A percentile compares a stretch with the other conserved stretches of the same genome.
Conservation (phyloP, 164 flowering plant species). For the Paratinospora sagittata region DNA sequence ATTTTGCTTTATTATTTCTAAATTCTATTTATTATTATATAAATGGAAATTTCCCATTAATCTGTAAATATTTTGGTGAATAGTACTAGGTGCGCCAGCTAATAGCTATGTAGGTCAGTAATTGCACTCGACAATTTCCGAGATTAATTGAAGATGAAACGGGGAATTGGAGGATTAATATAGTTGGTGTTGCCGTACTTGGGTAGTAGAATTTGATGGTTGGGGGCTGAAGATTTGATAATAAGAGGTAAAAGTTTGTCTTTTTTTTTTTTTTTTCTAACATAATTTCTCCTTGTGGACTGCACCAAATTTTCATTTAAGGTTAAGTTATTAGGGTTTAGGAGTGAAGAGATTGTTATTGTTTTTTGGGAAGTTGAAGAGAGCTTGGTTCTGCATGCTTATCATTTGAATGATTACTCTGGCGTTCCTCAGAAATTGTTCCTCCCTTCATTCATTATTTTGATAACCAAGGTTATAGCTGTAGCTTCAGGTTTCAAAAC, state of each 20-base stretch:
- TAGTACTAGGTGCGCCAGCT: constrained; percentile 21
- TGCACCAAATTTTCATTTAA: background rate
- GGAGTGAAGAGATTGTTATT: background rate
- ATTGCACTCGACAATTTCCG: constrained; percentile 31
- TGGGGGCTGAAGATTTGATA: constrained; percentile 19
- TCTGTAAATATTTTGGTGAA: background rate
- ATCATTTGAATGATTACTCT: constrained; percentile 60
- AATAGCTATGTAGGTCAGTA: constrained; percentile 16
- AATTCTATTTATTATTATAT: background rate
- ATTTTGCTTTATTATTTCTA: too few relatives aligned
- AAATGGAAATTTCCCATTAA: background rate
- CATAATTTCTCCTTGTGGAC: constrained; percentile 2
- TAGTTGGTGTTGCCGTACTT: constrained; percentile 3
- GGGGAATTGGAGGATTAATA: background rate
- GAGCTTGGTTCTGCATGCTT: constrained; percentile 25
- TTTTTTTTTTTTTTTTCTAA: too few relatives aligned
- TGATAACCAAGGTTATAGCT: too few relatives aligned
- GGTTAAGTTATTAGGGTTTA: constrained; percentile 1
- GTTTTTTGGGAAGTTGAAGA: constrained; percentile 14
- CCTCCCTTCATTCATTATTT: too few relatives aligned
- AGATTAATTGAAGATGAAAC: constrained; percentile 10
- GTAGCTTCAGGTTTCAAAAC: constrained; percentile 27
- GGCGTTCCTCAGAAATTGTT: constrained; percentile 72
- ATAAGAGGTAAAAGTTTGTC: background rate
- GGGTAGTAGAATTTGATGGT: constrained; percentile 26